phyloP scores from a whole-genome alignment of 2,329 filamentous ascomycete genomes.

The Monilinia vaccinii-corymbosi region DNA sequence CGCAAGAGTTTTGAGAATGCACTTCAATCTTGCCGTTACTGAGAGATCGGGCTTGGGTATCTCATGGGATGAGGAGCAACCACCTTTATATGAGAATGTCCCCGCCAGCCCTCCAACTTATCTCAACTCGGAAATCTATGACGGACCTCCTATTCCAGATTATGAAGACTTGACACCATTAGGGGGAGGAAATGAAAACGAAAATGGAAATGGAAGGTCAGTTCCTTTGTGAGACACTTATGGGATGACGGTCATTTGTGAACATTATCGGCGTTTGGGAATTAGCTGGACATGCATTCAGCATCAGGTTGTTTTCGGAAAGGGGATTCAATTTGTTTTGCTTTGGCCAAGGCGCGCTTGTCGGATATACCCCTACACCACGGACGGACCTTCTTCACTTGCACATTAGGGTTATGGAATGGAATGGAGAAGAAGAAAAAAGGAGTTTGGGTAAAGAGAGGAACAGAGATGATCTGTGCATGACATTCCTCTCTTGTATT shows the following conservation, averaged over 20 bases:
- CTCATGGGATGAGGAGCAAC: conserved; percentile 93
- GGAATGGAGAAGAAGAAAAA: background rate
- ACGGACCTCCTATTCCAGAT: conserved; percentile 24
- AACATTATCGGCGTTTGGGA: background rate
- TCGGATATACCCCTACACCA: background rate
- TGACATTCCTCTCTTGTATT: background rate
- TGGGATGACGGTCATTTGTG: background rate
- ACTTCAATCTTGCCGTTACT: conserved; percentile 76
- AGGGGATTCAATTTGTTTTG: background rate
- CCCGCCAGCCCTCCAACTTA: conserved; percentile 76
- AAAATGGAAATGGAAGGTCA: background rate
- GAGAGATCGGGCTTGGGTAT: conserved; percentile 91
- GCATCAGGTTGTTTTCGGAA: background rate
- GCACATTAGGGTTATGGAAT: background rate
- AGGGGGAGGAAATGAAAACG: conserved; percentile 6
- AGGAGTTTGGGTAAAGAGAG: background rate
- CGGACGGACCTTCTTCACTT: background rate
- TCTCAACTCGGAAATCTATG: conserved; percentile 20
- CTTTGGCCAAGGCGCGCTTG: background rate
- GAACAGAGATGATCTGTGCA: background rate
- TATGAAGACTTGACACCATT: conserved; percentile 25
- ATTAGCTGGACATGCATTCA: background rate
- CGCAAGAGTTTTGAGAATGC: conserved; percentile 84
- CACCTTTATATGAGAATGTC: conserved; percentile 89
- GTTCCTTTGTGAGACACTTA: background rate